A percentile compares a stretch with the other conserved stretches of the same genome.
Evolutionary conservation across 345 rosid genomes (phyloP).

Genomic region (Eucalyptus victrix): DNA sequence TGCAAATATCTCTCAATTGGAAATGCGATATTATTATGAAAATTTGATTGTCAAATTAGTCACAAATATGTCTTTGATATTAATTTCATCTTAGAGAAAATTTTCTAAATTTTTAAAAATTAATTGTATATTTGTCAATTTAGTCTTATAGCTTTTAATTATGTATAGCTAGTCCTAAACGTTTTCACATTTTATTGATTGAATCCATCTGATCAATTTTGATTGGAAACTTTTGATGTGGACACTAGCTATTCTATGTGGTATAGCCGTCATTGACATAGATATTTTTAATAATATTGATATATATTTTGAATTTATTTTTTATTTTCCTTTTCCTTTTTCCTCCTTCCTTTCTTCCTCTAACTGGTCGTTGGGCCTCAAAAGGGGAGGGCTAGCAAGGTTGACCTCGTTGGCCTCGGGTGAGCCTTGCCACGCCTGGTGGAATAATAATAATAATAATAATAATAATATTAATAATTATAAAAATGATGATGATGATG

Average conservation of each 20-base stretch:
- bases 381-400: accelerated
- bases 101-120: accelerated
- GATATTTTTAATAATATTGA: too few species aligned
- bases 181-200: accelerated
- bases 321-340: too few species aligned
- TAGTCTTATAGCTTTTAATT: too few species aligned
- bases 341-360: not conserved
- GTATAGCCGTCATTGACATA: too few species aligned
- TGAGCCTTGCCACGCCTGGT: accelerated
- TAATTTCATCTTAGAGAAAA: not conserved
- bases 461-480: too few species aligned
- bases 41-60: not conserved
- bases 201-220: accelerated
- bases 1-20: not conserved
- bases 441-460: too few species aligned
- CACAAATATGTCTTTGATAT: not conserved
- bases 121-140: accelerated
- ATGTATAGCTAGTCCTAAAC: too few species aligned
- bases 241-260: not conserved
- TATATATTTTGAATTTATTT: too few species aligned
- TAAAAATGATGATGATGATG: too few species aligned
- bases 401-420: accelerated
- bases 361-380: not conserved
- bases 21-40: not conserved
- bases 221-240: not conserved